These are phyloP conservation scores for Arthrocladium fulminans DNA, from an alignment of 2,329 filamentous ascomycete genomes.

Conservation along the genomic window DNA sequence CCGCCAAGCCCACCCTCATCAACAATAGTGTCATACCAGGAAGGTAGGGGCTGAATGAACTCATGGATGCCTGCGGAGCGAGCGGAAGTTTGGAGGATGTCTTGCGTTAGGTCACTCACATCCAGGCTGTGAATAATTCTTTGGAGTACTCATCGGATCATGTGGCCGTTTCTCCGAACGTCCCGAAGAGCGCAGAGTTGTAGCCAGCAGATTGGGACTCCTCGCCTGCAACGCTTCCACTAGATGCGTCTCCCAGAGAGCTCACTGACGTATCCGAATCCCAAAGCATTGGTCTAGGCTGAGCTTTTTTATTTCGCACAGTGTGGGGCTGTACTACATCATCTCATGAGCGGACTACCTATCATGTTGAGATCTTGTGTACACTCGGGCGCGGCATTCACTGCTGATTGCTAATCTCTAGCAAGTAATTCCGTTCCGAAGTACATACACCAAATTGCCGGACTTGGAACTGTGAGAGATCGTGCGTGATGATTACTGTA, in stretches of 20 bases:
- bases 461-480: constrained; percentile 65
- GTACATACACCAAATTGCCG: constrained; percentile 68
- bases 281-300: no score
- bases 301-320: no score
- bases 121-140: constrained; percentile 65
- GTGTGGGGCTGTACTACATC: no score
- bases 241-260: no score
- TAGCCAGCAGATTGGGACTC: no score
- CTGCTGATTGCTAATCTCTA: constrained; percentile 71
- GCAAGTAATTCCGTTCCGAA: constrained; percentile 64
- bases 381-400: constrained; percentile 58
- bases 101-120: constrained; percentile 37
- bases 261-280: no score
- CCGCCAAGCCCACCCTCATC: constrained; percentile 67
- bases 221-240: no score
- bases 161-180: no score
- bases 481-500: constrained; percentile 88
- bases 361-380: no score
- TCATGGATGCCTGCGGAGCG: constrained; percentile 58
- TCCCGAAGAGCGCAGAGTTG: no score
- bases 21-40: constrained; percentile 62
- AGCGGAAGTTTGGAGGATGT: constrained; percentile 36
- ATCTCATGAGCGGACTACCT: no score
- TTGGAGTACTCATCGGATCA: constrained; percentile 51
- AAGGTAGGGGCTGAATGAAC: constrained; percentile 63